Percentiles rank a stretch among this genome's conserved stretches.
Evolutionary conservation across 1,139 yeast genomes (phyloP).

Genomic region (Kazachstania sp.): DNA sequence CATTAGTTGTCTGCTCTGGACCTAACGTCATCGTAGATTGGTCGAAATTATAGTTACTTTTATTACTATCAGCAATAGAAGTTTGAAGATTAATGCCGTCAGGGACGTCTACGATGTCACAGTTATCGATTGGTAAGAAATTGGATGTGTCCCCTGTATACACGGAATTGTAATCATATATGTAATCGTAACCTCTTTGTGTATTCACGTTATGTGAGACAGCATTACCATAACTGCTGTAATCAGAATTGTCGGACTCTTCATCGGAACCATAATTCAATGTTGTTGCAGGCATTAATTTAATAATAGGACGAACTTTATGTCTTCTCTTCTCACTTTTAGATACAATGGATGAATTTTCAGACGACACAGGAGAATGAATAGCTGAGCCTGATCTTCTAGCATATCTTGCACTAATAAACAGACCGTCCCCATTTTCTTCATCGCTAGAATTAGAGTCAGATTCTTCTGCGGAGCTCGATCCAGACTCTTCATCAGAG

Average conservation of each 20-base stretch:
- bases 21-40: not conserved
- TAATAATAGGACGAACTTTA: conserved; percentile 47
- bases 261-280: conserved; percentile 73
- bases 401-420: conserved; percentile 30
- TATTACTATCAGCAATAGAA: conserved; percentile 22
- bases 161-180: conserved; percentile 79
- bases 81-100: conserved; percentile 31
- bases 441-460: conserved; percentile 28
- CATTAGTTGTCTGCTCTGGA: not conserved
- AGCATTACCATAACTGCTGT: conserved; percentile 39
- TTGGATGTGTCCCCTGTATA: conserved; percentile 43
- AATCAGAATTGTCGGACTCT: conserved; percentile 45
- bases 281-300: conserved; percentile 71
- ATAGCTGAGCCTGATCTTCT: conserved; percentile 20
- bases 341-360: conserved; percentile 31
- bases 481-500: conserved; percentile 16
- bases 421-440: conserved; percentile 32
- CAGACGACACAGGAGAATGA: conserved; percentile 23
- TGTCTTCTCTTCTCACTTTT: conserved; percentile 17
- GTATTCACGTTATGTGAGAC: conserved; percentile 67
- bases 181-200: conserved; percentile 68
- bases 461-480: conserved; percentile 13
- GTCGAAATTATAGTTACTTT: not conserved
- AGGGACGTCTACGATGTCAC: conserved; percentile 39
- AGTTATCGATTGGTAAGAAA: conserved; percentile 19